Percentiles rank a stretch among this genome's conserved stretches.
Conservation (phyloP, 352 stramenopile genomes). For the Phytophthora nicotianae region DNA sequence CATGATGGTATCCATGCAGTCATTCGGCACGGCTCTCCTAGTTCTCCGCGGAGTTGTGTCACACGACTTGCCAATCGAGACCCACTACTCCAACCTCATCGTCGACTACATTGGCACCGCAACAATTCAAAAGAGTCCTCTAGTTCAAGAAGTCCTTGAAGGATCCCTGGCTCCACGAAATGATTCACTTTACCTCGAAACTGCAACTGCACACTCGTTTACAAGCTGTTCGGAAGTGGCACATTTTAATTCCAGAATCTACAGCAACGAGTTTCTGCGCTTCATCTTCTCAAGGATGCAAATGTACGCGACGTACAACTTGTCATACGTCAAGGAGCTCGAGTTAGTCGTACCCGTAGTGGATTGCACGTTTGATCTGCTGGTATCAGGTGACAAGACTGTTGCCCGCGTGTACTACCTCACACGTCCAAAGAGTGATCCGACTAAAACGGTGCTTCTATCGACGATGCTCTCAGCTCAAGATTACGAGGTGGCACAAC, state of each 20-base stretch:
- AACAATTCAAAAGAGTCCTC: conserved; percentile 36
- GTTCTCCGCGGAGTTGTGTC: conserved; percentile 24
- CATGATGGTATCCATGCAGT: conserved; percentile 26
- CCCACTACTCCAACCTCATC: conserved; percentile 29
- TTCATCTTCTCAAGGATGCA: conserved; percentile 32
- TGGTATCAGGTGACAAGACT: conserved; percentile 26
- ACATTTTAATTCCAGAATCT: conserved; percentile 23
- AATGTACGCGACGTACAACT: conserved; percentile 22
- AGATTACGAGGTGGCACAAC: conserved; percentile 30
- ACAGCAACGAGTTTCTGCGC: conserved; percentile 41
- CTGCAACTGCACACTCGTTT: conserved; percentile 24
- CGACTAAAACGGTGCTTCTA: conserved; percentile 26
- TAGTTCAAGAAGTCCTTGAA: conserved; percentile 32
- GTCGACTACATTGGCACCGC: conserved; percentile 27
- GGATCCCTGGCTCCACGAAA: conserved; percentile 32
- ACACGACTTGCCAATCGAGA: conserved; percentile 25
- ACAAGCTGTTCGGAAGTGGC: conserved; percentile 23
- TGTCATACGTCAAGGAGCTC: conserved; percentile 31
- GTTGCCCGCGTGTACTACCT: conserved; percentile 35
- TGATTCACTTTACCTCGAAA: conserved; percentile 48
- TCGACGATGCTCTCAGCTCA: conserved; percentile 32
- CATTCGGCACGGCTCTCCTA: conserved; percentile 15
- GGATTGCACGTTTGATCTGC: conserved; percentile 38
- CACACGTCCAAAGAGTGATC: conserved; percentile 19
- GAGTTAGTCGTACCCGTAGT: conserved; percentile 49